These are phyloP conservation scores for Anthracocystis setariae DNA, from an alignment of 1,284 basidiomycete genomes.

Conservation along the genomic window DNA sequence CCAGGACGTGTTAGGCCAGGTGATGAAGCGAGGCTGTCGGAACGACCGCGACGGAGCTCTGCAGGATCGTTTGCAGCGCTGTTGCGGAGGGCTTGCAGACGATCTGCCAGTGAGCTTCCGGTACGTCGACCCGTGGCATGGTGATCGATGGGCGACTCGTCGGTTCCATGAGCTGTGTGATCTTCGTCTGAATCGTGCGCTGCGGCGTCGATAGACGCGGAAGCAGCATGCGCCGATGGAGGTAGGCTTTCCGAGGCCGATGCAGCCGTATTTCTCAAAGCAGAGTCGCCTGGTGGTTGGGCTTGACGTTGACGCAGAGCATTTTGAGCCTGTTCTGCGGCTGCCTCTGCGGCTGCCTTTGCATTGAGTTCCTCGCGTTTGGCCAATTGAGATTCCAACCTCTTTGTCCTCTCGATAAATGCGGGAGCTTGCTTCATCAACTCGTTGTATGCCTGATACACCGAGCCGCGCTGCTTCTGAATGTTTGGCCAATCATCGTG, in stretches of 20 bases:
- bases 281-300: slow-evolving; percentile 36
- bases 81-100: slow-evolving; percentile 43
- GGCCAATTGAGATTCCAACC: slow-evolving; percentile 57
- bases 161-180: slow-evolving; percentile 36
- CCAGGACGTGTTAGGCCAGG: slow-evolving; percentile 11
- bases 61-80: slow-evolving; percentile 36
- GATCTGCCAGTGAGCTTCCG: slow-evolving; percentile 39
- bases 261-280: slow-evolving; percentile 10
- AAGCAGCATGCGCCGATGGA: not conserved
- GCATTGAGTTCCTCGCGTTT: slow-evolving; percentile 57
- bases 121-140: slow-evolving; percentile 31
- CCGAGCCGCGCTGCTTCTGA: slow-evolving; percentile 47
- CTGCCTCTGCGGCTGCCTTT: slow-evolving; percentile 24
- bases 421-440: slow-evolving; percentile 62
- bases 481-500: slow-evolving; percentile 62
- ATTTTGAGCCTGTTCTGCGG: slow-evolving; percentile 27
- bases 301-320: slow-evolving; percentile 16
- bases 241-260: not conserved
- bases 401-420: slow-evolving; percentile 59
- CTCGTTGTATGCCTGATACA: slow-evolving; percentile 63
- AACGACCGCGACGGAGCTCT: slow-evolving; percentile 30
- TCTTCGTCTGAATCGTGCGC: slow-evolving; percentile 28
- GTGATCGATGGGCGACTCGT: slow-evolving; percentile 39
- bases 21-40: slow-evolving; percentile 15
- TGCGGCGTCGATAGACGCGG: slow-evolving; percentile 4